A percentile compares a stretch with the other conserved stretches of the same genome.
phyloP scores from a whole-genome alignment of 2,329 filamentous ascomycete genomes.

The Tothia fuscella region DNA sequence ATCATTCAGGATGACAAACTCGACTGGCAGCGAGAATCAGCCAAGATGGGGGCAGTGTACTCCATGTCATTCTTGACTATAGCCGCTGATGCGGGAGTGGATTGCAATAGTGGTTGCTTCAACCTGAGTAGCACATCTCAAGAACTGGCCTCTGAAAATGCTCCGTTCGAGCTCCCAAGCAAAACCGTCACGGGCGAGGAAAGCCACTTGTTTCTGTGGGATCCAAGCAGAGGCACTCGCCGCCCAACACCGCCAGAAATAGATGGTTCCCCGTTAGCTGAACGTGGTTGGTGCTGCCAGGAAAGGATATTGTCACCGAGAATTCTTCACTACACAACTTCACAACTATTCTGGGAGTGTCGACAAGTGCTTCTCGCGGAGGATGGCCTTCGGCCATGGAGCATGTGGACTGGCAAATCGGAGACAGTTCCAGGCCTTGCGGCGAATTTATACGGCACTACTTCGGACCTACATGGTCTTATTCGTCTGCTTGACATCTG shows the following conservation, averaged over 20 bases:
- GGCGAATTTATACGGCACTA: conserved; percentile 9
- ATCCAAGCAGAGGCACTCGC: conserved; percentile 7
- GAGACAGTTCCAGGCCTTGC: conserved; percentile 8
- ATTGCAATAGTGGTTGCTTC: conserved; percentile 11
- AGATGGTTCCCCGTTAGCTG: conserved; percentile 7
- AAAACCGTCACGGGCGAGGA: not conserved
- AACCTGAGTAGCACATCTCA: conserved; percentile 8
- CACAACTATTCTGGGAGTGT: conserved; percentile 13
- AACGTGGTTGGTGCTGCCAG: conserved; percentile 12
- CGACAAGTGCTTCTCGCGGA: conserved; percentile 7
- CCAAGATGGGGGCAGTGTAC: conserved; percentile 14
- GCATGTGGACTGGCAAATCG: conserved; percentile 3
- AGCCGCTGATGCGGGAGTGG: conserved; percentile 9
- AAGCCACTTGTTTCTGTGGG: conserved; percentile 7
- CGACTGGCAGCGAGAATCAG: conserved; percentile 13
- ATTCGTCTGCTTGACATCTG: conserved; percentile 8
- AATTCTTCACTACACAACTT: conserved; percentile 11
- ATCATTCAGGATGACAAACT: conserved; percentile 14
- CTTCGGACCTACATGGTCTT: not conserved
- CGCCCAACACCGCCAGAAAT: conserved; percentile 10
- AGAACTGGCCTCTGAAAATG: conserved; percentile 8
- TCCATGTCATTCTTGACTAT: conserved; percentile 13
- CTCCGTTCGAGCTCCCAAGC: conserved; percentile 3
- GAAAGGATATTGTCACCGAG: conserved; percentile 12
- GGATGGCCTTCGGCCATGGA: conserved; percentile 11